Evolutionary conservation across 768 basidiomycete genomes (phyloP), one percentile per base, ranked within the genome.

Genomic region (Tremella yokohamensis): DNA sequence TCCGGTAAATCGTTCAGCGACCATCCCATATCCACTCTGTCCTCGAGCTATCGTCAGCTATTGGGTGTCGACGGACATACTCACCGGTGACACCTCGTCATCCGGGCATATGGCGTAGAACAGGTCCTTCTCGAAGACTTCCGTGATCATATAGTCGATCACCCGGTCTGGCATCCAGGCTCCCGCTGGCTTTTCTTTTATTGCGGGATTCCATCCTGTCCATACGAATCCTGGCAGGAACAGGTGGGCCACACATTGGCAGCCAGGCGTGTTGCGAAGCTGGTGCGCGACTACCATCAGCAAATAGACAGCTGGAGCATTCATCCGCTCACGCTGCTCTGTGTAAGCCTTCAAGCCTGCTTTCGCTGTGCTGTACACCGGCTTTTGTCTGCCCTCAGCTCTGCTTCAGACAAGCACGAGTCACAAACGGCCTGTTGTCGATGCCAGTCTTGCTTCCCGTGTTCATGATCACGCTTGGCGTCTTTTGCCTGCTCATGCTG

Each of bases 371-470:
- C 29, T 34, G 11, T 34, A 34, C 29, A 11, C 29, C 6, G 29
- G 29, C 11, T 34, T 34, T 11, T 6, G 6, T 11, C 29, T 34
- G 11, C 11, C 11, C 29, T 34, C 29, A 34, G 29, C n/a, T n/a
- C n/a, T n/a, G n/a, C n/a, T n/a, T n/a, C n/a, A n/a, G n/a, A n/a
- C n/a, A n/a, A n/a, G n/a, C n/a, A n/a, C n/a, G n/a, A n/a, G n/a
- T n/a, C n/a, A n/a, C n/a, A n/a, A n/a, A 45, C 44, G 44, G 44
- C n/a, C 44, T 45, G 44, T 45, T 45, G 44, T 45, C 44, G 44
- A 45, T n/a, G 1, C 44, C 44, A 12, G 22, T 18, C 44, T 45
- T 45, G 44, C 44, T 45, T 8, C 44, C 44, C 8, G 44, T 45
- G 2, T 8, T 13, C 18, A 45, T 45, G 44, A 45, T 45, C 1